Evolutionary conservation across 768 basidiomycete species (phyloP).

Genomic region (Leccinum pellstonianum): DNA sequence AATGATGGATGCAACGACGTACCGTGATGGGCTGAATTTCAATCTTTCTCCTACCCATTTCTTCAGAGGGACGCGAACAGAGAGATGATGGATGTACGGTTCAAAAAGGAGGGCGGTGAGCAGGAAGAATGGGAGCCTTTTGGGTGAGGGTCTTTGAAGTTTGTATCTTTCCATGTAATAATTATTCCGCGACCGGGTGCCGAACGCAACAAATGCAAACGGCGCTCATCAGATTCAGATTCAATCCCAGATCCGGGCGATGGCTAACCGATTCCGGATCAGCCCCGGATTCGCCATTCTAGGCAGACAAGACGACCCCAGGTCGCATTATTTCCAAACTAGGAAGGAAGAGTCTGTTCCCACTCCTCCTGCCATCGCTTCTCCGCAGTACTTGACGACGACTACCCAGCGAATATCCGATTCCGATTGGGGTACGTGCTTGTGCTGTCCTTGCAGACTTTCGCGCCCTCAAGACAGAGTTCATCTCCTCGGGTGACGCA

Average conservation of each 20-base stretch:
- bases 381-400: constrained; percentile 25
- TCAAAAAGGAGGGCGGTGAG: constrained; percentile 16
- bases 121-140: constrained; percentile 34
- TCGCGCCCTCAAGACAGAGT: not conserved
- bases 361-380: constrained; percentile 19
- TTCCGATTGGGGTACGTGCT: not conserved
- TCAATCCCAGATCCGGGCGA: constrained; percentile 27
- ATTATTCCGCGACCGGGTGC: constrained; percentile 41
- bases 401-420: constrained; percentile 16
- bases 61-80: constrained; percentile 1
- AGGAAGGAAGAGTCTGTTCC: constrained; percentile 8
- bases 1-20: constrained; percentile 34
- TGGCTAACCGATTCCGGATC: constrained; percentile 26
- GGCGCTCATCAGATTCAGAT: constrained; percentile 34
- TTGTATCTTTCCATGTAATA: constrained; percentile 39
- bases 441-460: not conserved
- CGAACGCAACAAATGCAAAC: constrained; percentile 37
- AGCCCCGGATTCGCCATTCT: constrained; percentile 27
- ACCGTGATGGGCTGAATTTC: constrained; percentile 81
- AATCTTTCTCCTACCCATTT: constrained; percentile 78
- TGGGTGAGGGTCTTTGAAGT: constrained; percentile 31
- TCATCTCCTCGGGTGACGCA: constrained; percentile 21
- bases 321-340: not conserved
- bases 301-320: not conserved
- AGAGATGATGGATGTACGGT: constrained; percentile 24